Conservation (phyloP, 768 basidiomycete species). For the Rhodotorula taiwanensis region DNA sequence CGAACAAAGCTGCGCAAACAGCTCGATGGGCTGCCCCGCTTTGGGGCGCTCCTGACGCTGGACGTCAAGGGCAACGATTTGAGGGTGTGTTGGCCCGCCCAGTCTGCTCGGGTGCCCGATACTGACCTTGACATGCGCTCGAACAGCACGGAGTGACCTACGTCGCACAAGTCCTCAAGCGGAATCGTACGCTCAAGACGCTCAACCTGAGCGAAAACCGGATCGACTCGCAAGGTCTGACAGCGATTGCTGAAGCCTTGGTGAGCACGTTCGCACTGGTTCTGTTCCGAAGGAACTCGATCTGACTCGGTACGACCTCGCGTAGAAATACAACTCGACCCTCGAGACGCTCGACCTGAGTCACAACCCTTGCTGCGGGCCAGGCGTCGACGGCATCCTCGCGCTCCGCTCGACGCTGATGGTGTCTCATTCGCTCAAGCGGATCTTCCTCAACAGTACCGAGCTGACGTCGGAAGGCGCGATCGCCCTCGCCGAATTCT, state of each 20-base stretch:
- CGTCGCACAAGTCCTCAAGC: constrained; percentile 88
- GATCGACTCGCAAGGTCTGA: constrained; percentile 72
- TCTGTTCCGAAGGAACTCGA: too few species aligned
- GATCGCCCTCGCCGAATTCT: constrained; percentile 90
- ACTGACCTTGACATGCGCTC: not conserved
- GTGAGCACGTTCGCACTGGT: too few species aligned
- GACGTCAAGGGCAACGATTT: constrained; percentile 91
- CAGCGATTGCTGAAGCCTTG: constrained; percentile 77
- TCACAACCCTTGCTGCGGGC: constrained; percentile 88
- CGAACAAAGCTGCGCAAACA: constrained; percentile 70
- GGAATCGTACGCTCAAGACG: constrained; percentile 89
- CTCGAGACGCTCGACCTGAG: constrained; percentile 90
- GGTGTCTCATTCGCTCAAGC: constrained; percentile 79
- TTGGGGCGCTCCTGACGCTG: constrained; percentile 78
- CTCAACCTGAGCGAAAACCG: constrained; percentile 92
- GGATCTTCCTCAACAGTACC: constrained; percentile 83
- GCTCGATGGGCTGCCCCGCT: constrained; percentile 72
- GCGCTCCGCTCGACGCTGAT: constrained; percentile 88
- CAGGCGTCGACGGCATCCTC: constrained; percentile 75
- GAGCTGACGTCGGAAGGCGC: constrained; percentile 72
- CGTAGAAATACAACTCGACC: constrained; percentile 85
- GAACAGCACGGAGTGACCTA: constrained; percentile 68
- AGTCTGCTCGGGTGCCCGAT: not conserved
- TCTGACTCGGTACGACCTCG: not conserved
- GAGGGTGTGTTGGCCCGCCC: constrained; percentile 53